A percentile compares a stretch with the other conserved stretches of the same genome.
Conservation (phyloP, 2,329 filamentous ascomycete species). For the Coleophoma crateriformis region DNA sequence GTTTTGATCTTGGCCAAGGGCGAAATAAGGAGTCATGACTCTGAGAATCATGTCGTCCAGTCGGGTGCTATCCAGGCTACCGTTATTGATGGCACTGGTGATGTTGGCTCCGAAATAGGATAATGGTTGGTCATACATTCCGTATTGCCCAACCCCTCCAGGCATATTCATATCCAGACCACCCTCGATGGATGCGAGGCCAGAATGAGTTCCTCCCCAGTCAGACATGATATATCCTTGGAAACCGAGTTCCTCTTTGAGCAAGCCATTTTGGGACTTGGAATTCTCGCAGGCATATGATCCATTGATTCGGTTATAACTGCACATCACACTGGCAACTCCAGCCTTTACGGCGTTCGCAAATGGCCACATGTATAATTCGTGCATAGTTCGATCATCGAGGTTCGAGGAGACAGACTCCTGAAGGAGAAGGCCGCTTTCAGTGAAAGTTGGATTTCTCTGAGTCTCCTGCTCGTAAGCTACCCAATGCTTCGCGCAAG, state of each 20-base stretch:
- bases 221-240: constrained; percentile 58
- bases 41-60: constrained; percentile 41
- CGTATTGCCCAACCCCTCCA: constrained; percentile 26
- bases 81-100: constrained; percentile 42
- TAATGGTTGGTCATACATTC: not conserved
- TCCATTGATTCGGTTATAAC: constrained; percentile 43
- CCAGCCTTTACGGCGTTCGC: constrained; percentile 65
- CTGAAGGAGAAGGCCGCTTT: constrained; percentile 30
- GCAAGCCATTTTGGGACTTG: constrained; percentile 39
- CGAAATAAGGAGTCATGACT: constrained; percentile 50
- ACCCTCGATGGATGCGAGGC: constrained; percentile 50
- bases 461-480: constrained; percentile 48
- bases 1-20: constrained; percentile 47
- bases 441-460: constrained; percentile 15
- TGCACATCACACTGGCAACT: constrained; percentile 59
- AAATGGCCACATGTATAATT: constrained; percentile 76
- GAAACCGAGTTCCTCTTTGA: constrained; percentile 46
- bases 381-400: constrained; percentile 70
- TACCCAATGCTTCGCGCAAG: constrained; percentile 33
- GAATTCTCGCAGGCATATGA: constrained; percentile 45
- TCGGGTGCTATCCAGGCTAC: constrained; percentile 33
- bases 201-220: constrained; percentile 57
- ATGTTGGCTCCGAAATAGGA: constrained; percentile 28
- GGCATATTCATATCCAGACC: constrained; percentile 69
- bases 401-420: constrained; percentile 63